Evolutionary conservation across 106 monocot genomes (phyloP), one percentile per base, ranked within the genome.

Genomic region (Dendrobium nobile): DNA sequence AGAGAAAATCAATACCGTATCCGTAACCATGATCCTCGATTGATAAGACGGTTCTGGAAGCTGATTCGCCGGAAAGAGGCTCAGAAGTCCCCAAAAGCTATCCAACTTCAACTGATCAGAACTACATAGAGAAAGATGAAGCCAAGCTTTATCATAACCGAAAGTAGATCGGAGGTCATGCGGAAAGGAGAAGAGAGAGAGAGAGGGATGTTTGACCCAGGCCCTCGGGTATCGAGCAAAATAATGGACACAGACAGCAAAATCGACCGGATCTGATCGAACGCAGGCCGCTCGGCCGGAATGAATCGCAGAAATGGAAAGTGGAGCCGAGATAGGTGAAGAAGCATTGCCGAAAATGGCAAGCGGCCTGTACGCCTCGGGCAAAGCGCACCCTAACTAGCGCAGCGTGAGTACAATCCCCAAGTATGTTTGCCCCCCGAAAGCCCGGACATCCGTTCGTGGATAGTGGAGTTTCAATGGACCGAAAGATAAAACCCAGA

Each of bases 261-360:
- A 76, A 76, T 76, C 48, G 76, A 76, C 76, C 76, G 76, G 47
- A 76, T 76, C 75, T 75, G 75, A 75, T 43, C 45, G 75, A 43
- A 19, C 19, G 43, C 76, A 76, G 76, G 76, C 76, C 45, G 27
- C 48, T 76, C 76, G 24, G 76, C 48, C 26, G 76, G 48, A 48
- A 76, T 48, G 76, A 48, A 76, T 76, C 76, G 28, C 76, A 15
- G 76, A 76, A 76, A 76, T 24, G 76, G 76, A 47, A 76, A 76
- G 48, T 0, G 9, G 26, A 48, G 47, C 16, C 26, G 47, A n/a
- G 76, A n/a, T 48, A 45, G 48, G 7, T 20, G 48, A 48, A 24
- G 24, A 47, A 76, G 76, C 45, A 27, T 76, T 76, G 47, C 76
- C 26, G 13, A 2, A 48, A 76, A 76, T 41, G 27, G 76, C 76